These are phyloP conservation scores for Oryza brachyantha DNA, from an alignment of 176 grass and related monocot genomes.

Conservation along the genomic window DNA sequence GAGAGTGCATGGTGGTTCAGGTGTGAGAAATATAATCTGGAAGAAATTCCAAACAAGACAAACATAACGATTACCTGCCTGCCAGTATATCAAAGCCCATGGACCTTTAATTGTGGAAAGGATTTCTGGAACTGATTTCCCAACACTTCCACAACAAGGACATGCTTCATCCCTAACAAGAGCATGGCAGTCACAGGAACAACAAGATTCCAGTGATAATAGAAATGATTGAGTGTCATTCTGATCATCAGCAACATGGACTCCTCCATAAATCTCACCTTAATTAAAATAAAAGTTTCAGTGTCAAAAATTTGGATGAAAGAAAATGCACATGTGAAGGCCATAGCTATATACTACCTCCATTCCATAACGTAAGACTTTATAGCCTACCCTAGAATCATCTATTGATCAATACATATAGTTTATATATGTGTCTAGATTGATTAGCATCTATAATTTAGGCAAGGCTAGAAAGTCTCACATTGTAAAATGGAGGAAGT, in stretches of 20 bases:
- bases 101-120: constrained; percentile 81
- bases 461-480: too few relatives aligned
- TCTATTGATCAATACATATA: too few relatives aligned
- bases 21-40: constrained; percentile 22
- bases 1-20: constrained; percentile 18
- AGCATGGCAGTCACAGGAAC: constrained; percentile 38
- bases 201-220: constrained; percentile 59
- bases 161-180: constrained; percentile 36
- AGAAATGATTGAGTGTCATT: constrained; percentile 72
- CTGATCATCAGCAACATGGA: constrained; percentile 51
- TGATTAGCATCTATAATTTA: too few relatives aligned
- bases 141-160: constrained; percentile 17
- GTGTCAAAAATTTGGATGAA: too few relatives aligned
- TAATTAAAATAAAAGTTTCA: constrained; percentile 5
- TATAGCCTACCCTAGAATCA: too few relatives aligned
- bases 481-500: too few relatives aligned
- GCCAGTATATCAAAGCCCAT: constrained; percentile 94
- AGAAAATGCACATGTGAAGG: too few relatives aligned
- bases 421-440: too few relatives aligned
- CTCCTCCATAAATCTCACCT: constrained; percentile 89
- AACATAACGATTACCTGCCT: constrained; percentile 58
- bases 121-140: constrained; percentile 49
- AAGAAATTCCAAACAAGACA: neutral
- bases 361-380: too few relatives aligned
- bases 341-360: too few relatives aligned